Evolutionary conservation across 495 filamentous ascomycete species (phyloP).

Genomic region (Penicillium cataractarum): DNA sequence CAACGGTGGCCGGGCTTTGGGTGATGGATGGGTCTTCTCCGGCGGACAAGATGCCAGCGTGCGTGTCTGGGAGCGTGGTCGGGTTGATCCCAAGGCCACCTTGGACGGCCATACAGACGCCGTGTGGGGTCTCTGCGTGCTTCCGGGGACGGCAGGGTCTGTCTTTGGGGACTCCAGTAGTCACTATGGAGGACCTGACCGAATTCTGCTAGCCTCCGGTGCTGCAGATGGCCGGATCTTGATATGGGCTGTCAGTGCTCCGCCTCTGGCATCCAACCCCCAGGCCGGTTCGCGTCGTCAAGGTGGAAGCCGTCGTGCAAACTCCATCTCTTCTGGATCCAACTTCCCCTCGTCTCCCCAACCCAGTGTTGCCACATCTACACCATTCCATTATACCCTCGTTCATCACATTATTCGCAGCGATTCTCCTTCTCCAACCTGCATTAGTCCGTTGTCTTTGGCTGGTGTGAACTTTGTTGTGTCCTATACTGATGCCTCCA

Average conservation of each 20-base stretch:
- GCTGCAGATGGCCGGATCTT: constrained; percentile 90
- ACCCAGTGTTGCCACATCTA: constrained; percentile 74
- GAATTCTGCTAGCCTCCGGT: constrained; percentile 87
- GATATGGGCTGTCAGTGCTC: constrained; percentile 93
- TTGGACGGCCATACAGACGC: constrained; percentile 93
- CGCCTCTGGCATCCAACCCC: constrained; percentile 80
- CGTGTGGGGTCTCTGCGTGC: constrained; percentile 92
- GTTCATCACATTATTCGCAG: constrained; percentile 80
- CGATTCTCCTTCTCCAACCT: constrained; percentile 80
- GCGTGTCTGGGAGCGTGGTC: constrained; percentile 89
- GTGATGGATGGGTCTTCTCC: constrained; percentile 97
- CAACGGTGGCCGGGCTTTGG: constrained; percentile 79
- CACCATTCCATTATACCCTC: constrained; percentile 68
- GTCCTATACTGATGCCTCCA: constrained; percentile 84
- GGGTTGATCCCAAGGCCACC: constrained; percentile 94
- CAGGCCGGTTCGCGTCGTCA: constrained; percentile 69
- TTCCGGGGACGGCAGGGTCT: constrained; percentile 79
- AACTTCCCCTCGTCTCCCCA: constrained; percentile 91
- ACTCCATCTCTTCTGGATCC: constrained; percentile 88
- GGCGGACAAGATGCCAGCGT: constrained; percentile 93
- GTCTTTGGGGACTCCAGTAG: constrained; percentile 73
- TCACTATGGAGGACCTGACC: constrained; percentile 74
- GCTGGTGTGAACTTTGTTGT: constrained; percentile 94
- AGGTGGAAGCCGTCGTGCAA: constrained; percentile 78
- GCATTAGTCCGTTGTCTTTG: constrained; percentile 82